Base-by-base conservation (phyloP, 1,139 yeast species). In the Saccharomycopsis hybrid region DNA sequence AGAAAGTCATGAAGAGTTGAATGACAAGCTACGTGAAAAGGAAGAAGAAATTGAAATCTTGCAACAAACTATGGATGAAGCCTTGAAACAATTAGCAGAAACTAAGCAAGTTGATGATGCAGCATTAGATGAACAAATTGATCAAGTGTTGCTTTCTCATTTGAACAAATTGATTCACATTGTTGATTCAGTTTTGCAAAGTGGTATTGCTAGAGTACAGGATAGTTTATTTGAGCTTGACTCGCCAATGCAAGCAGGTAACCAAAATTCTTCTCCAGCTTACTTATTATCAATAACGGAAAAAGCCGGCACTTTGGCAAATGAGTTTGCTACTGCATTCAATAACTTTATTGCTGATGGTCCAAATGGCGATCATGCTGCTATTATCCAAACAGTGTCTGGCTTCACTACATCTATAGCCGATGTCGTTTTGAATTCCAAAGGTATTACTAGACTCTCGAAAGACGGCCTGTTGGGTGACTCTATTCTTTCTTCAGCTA, bases 161-260 rank as follows among this genome's bases (percentile, higher is more conserved):
- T 64, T 79, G 47, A 69, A 66, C 2, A 77, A 77, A 60, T 68
- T 85, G 51, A 68, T 74, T 44, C 66, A 72, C 18, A 74, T 88
- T 54, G 74, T 89, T 55, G 96, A 89, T 64, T 78, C 90, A 7
- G 77, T 87, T 52, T 71, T 89, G 56, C 73, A 71, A 38, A 78
- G 86, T 57, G 88, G 86, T 46, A 78, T 85, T 35, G 81, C 80
- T 55, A 73, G 89, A 49, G 73, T 87, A 47, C 94, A 87, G 64
- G 89, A 85, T 56, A 70, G 87, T 0, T 71, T 84, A 47, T 84
- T 78, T 60, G 90, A 83, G 59, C 71, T 87, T 54, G 82, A 79
- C 50, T 82, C 92, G 2, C 85, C 94, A 27, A 77, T 85, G 76
- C 92, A 85, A 64, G 88, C 92, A 18, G 95, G 95, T 51, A 86